Conservation (phyloP, 345 rosid genomes). For the Hibiscus tridactylites region DNA sequence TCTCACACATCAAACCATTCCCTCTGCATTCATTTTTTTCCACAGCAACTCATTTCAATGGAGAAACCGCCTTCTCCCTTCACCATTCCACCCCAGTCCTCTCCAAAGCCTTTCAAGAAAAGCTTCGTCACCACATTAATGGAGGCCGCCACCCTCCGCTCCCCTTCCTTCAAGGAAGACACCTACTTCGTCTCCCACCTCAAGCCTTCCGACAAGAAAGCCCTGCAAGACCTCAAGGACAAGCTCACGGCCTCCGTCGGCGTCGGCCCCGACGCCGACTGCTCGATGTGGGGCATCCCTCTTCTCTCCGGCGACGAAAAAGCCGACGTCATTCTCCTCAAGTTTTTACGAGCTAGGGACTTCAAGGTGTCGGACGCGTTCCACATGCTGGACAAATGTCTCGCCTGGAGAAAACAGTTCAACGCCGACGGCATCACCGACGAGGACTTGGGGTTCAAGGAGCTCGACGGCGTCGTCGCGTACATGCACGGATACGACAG, state of each 20-base stretch:
- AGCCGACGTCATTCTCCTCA: conserved; percentile 75
- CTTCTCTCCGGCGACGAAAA: conserved; percentile 53
- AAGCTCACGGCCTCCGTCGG: conserved; percentile 39
- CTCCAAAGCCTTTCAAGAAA: conserved; percentile 50
- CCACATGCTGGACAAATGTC: conserved; percentile 66
- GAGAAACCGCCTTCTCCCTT: conserved; percentile 42
- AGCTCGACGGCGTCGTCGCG: conserved; percentile 80
- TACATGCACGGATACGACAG: conserved; percentile 83
- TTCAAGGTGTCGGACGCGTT: conserved; percentile 59
- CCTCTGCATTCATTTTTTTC: not conserved
- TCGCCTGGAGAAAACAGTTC: conserved; percentile 74
- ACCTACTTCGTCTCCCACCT: conserved; percentile 63
- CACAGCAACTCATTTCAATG: conserved; percentile 22
- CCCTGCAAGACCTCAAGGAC: conserved; percentile 63
- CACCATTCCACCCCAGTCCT: conserved; percentile 20
- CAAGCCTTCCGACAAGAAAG: conserved; percentile 65
- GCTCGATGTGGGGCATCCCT: conserved; percentile 75
- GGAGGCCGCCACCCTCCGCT: conserved; percentile 60
- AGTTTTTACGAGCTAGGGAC: conserved; percentile 85
- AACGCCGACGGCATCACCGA: conserved; percentile 58
- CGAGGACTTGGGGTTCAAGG: conserved; percentile 82
- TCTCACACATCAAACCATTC: not conserved
- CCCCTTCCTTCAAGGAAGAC: conserved; percentile 77
- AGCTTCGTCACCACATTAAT: conserved; percentile 65
- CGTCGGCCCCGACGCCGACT: conserved; percentile 15